phyloP scores from a whole-genome alignment of 2,329 filamentous ascomycete species.

The Alternaria longipes region DNA sequence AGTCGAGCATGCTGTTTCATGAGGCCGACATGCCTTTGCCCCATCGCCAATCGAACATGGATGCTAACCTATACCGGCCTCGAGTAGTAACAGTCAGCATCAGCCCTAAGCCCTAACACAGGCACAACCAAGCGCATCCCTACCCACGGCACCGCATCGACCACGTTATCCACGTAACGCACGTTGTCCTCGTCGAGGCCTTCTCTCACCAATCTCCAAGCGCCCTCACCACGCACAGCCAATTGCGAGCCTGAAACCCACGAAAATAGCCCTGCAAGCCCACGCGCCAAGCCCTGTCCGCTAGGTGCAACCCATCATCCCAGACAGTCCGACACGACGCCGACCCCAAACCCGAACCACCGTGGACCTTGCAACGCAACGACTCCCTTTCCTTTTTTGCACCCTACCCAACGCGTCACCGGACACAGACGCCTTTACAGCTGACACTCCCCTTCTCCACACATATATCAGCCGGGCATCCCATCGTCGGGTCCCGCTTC shows the following conservation, averaged over 20 bases:
- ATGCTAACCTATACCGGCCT: constrained; percentile 1
- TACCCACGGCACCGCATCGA: constrained; percentile 5
- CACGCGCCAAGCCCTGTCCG: constrained; percentile 26
- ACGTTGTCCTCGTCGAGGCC: not conserved
- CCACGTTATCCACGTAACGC: constrained; percentile 8
- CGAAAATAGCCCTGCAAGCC: constrained; percentile 20
- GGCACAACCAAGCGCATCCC: constrained; percentile 11
- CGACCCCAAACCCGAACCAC: constrained; percentile 11
- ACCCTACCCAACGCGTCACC: constrained; percentile 14
- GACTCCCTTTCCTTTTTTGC: constrained; percentile 15
- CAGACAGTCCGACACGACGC: constrained; percentile 3
- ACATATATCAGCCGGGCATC: constrained; percentile 35
- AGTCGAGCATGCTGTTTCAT: constrained; percentile 13
- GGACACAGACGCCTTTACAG: constrained; percentile 9
- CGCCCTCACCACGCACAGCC: constrained; percentile 7
- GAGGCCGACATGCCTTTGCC: constrained; percentile 11
- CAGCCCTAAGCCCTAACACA: constrained; percentile 33
- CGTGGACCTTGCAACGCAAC: constrained; percentile 18
- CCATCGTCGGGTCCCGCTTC: constrained; percentile 17
- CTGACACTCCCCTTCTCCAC: constrained; percentile 1
- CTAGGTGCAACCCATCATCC: constrained; percentile 3
- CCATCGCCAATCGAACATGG: constrained; percentile 27
- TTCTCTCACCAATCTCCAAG: not conserved
- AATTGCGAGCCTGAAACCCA: constrained; percentile 18
- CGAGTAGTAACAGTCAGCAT: constrained; percentile 25